Percentiles rank a stretch among this genome's conserved stretches.
Conservation (phyloP, 192 early-diverging fungal genomes). For the Coemansia sp. region DNA sequence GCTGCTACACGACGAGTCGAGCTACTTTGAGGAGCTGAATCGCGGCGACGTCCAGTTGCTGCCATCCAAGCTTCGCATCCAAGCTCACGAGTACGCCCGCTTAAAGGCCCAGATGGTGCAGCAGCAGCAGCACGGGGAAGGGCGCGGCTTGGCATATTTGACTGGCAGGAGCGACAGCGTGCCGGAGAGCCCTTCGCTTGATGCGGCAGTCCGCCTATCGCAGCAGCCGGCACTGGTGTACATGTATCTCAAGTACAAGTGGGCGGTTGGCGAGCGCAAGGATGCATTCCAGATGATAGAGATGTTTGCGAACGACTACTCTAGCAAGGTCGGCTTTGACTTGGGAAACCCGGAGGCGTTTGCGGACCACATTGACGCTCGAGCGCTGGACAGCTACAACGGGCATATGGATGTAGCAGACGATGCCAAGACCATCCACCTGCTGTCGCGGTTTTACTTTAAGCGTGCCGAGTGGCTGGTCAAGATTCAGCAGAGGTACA, state of each 20-base stretch:
- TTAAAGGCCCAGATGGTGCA: constrained; percentile 10
- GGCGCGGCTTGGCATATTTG: not conserved
- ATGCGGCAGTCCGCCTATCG: constrained; percentile 16
- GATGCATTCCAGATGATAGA: constrained; percentile 72
- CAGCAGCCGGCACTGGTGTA: constrained; percentile 63
- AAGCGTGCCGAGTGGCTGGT: constrained; percentile 94
- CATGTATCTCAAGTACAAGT: constrained; percentile 78
- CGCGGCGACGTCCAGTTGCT: not conserved
- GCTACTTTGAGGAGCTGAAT: constrained; percentile 41
- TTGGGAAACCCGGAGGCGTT: constrained; percentile 18
- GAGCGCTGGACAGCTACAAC: not conserved
- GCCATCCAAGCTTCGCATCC: not conserved
- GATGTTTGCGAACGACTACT: constrained; percentile 75
- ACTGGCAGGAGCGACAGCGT: not conserved
- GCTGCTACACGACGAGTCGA: constrained; percentile 65
- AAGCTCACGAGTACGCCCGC: constrained; percentile 18
- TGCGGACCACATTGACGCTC: constrained; percentile 27
- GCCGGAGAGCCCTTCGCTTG: not conserved
- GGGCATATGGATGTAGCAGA: constrained; percentile 5
- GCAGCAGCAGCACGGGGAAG: not conserved
- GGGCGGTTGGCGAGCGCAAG: constrained; percentile 22
- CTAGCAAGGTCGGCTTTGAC: constrained; percentile 34
- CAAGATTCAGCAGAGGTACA: constrained; percentile 16
- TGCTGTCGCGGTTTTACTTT: constrained; percentile 81
- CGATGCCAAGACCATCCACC: constrained; percentile 34